A percentile compares a stretch with the other conserved stretches of the same genome.
These are phyloP conservation scores for Lachnellula subtilissima DNA, from an alignment of 2,329 filamentous ascomycete species.

Conservation along the genomic window DNA sequence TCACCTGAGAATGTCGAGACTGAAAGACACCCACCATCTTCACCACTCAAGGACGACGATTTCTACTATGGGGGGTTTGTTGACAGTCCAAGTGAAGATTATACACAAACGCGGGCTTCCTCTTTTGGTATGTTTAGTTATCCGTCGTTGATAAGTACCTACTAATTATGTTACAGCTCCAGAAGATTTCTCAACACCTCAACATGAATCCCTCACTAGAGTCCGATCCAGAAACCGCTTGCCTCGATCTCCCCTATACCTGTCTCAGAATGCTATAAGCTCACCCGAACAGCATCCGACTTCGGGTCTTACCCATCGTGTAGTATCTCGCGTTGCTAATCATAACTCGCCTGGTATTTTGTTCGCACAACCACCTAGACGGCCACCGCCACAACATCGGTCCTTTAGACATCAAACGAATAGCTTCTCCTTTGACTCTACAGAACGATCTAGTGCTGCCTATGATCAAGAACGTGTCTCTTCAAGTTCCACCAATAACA, in stretches of 20 bases:
- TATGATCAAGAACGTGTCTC: conserved; percentile 27
- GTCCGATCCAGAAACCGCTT: conserved; percentile 16
- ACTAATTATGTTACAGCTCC: conserved; percentile 14
- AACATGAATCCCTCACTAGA: conserved; percentile 12
- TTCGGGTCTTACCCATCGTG: conserved; percentile 23
- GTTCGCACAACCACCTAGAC: conserved; percentile 29
- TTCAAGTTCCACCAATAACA: conserved; percentile 20
- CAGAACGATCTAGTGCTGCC: conserved; percentile 29
- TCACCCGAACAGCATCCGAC: conserved; percentile 27
- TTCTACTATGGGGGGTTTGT: conserved; percentile 29
- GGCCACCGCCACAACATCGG: conserved; percentile 17
- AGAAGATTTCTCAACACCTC: conserved; percentile 27
- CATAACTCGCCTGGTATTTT: conserved; percentile 28
- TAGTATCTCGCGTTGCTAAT: conserved; percentile 20
- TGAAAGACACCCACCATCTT: conserved; percentile 3
- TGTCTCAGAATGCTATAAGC: conserved; percentile 29
- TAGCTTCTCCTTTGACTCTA: conserved; percentile 33
- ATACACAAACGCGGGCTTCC: conserved; percentile 11
- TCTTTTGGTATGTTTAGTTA: conserved; percentile 14
- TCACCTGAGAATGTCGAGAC: conserved; percentile 2
- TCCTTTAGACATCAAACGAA: conserved; percentile 32
- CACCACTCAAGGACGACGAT: conserved; percentile 23
- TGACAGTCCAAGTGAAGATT: conserved; percentile 16
- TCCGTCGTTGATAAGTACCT: not conserved
- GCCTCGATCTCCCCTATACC: conserved; percentile 31